Evolutionary conservation across 257 asterid genomes (phyloP).

Genomic region (Solanum stenotomum): DNA sequence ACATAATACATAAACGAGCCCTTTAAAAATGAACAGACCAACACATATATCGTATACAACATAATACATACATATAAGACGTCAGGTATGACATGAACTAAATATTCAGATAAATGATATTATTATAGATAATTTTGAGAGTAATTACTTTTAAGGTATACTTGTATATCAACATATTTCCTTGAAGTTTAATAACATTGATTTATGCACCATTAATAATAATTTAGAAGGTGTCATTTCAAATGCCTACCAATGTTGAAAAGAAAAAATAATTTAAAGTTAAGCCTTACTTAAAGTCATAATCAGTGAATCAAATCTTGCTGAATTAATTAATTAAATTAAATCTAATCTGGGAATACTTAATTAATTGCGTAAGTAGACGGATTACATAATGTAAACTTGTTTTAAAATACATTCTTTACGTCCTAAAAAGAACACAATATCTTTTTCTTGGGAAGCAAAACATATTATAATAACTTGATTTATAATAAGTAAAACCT

Average conservation of each 20-base stretch:
- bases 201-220: neutral
- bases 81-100: neutral
- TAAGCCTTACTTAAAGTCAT: neutral
- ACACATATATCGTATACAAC: rapidly evolving
- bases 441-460: neutral
- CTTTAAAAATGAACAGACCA: neutral
- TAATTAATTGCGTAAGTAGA: neutral
- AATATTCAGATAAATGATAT: neutral
- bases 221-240: neutral
- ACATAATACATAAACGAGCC: neutral
- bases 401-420: neutral
- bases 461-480: neutral
- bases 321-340: neutral
- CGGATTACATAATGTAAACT: neutral
- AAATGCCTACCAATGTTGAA: neutral
- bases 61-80: too few species aligned
- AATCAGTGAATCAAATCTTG: neutral
- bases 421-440: neutral
- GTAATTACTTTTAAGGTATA: neutral
- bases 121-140: neutral
- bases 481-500: neutral
- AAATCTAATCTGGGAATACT: neutral
- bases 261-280: neutral
- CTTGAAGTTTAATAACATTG: neutral
- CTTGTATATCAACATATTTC: neutral